Evolutionary conservation across 345 rosid genomes (phyloP), one percentile per base, ranked within the genome.

Genomic region (Sapria himalayana): DNA sequence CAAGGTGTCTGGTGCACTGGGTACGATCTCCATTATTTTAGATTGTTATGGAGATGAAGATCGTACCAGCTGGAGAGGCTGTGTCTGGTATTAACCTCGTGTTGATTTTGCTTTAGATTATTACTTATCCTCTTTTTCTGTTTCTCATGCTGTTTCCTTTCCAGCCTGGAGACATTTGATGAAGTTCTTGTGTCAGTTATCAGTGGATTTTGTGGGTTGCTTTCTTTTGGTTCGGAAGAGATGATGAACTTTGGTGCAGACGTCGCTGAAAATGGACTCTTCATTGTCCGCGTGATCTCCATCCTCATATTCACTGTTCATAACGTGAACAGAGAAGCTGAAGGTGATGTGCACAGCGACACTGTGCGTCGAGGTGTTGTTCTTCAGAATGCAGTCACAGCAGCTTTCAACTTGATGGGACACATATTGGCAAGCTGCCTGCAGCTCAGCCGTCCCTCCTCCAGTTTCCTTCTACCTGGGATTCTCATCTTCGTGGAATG

Each of bases 311-410:
- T 72, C 45, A 74, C 91, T 3, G 69, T 74, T 42, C 70, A 89
- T 45, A 82, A 71, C 58, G 67, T 61, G 43, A 76, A 72, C 57
- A 74, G 53, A 46, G 94, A 78, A 65, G 60, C 55, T 23, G 93
- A 76, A 45, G 79, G 84, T 52, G 93, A 76, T 70, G 56, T 78
- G 11, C 82, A 82, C 64, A 93, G 91, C 22, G 94, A 82, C 49
- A 82, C 79, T 45, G 81, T 89, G 41, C 98, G 79, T 62, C 91
- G 78, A 48, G 91, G 74, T 49, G 85, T 64, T 37, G 69, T 81
- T 15, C 82, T 76, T 45, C 81, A 81, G 65, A 74, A 79, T 67
- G 78, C 94, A 18, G 58, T 70, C 17, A 63, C 72, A 49, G 81
- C 98, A n/a, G 66, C 69, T 25, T 89, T 89, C 40, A 74, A 79